Conservation (phyloP, 148 eudicot species). For the Vaccinium vitisidaea region DNA sequence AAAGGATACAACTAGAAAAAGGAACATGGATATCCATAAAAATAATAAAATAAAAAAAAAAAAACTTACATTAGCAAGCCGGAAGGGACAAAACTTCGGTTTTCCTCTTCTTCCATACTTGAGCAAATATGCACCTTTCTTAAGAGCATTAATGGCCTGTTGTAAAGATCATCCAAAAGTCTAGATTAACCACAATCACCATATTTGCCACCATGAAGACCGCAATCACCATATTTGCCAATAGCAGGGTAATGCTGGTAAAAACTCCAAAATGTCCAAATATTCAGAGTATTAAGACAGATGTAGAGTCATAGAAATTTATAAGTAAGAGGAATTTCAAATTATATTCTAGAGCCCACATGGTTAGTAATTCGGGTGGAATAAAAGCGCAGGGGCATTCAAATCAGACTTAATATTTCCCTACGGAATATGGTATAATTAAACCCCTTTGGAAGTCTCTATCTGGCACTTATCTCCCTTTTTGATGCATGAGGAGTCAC, state of each 20-base stretch:
- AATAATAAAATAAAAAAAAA: neutral
- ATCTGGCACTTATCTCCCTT: neutral
- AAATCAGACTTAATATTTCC: neutral
- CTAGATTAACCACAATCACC: slow-evolving; percentile 8
- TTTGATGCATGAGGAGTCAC: neutral
- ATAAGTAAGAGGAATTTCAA: neutral
- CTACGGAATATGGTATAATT: neutral
- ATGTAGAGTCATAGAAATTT: neutral
- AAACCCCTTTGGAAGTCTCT: neutral
- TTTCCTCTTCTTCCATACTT: slow-evolving; percentile 95
- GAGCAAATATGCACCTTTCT: slow-evolving; percentile 82
- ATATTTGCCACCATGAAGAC: slow-evolving; percentile 14
- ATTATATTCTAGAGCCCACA: too few species aligned
- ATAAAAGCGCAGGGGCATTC: neutral
- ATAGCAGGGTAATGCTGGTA: neutral
- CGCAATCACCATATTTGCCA: neutral
- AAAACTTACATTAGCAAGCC: slow-evolving; percentile 75
- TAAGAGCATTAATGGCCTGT: slow-evolving; percentile 92
- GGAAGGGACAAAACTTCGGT: slow-evolving; percentile 88
- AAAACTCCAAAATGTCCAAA: neutral
- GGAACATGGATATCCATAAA: neutral
- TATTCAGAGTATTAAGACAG: neutral
- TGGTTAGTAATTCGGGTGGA: neutral
- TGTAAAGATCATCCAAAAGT: slow-evolving; percentile 24
- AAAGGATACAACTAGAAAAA: neutral